Evolutionary conservation across 495 filamentous ascomycete species (phyloP), one percentile per base, ranked within the genome.

Genomic region (Viridothelium virens): DNA sequence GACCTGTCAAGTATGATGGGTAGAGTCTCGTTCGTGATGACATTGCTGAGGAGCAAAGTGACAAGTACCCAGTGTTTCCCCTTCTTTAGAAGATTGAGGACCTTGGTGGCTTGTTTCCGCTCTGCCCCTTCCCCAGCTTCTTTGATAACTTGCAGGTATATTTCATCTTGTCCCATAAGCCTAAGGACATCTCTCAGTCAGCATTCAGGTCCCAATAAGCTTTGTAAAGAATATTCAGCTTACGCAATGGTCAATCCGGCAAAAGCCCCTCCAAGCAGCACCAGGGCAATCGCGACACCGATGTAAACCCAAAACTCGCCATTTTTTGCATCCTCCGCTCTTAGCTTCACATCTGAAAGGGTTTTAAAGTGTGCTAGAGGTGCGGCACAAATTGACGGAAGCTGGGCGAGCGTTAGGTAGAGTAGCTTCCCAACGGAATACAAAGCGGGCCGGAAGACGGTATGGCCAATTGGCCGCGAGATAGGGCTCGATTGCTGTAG

Each of bases 41-140:
- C 94, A 77, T 98, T 98, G 70, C 91, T 90, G 62, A 98, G 79
- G 3, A 98, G 84, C 38, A 98, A 79, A 12, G 94, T 98, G 39
- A 98, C 94, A 64, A 98, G 80, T n/a, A 98, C 94, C 94, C 94
- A 98, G 77, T 98, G 94, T 72, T 98, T 98, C 50, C 94, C 95
- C 59, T 84, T 86, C 66, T 93, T 86, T 56, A 98, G 76, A 16
- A 98, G 80, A 36, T 85, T 83, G 67, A 92, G 83, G 1, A 98
- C 94, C 67, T 84, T 87, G 36, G 81, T 83, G 2, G 94, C 95
- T 74, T 97, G 88, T 71, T 87, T 89, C 69, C 86, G 85, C 73
- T 98, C 91, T 33, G 76, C 80, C 67, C 77, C 88, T 75, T 96
- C 92, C 50, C 91, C 88, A n/a, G 91, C 91, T 50, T 84, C 85